Evolutionary conservation across 2,329 filamentous ascomycete genomes (phyloP).

Genomic region (Calonectria pauciramosa): DNA sequence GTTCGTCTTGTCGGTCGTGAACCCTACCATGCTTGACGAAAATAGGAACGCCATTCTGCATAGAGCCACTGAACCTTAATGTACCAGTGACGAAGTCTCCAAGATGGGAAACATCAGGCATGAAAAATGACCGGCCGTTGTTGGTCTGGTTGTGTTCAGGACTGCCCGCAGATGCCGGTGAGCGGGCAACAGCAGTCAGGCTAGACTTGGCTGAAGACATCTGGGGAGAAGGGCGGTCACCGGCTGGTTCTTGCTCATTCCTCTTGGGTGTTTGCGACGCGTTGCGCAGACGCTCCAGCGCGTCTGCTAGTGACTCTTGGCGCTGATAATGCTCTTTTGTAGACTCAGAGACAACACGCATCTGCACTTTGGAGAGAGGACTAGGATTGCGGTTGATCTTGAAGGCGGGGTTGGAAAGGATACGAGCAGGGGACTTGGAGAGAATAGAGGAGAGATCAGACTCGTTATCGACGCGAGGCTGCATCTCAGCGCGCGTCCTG

Average conservation of each 20-base stretch:
- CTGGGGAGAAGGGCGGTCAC: conserved; percentile 49
- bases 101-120: conserved; percentile 68
- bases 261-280: conserved; percentile 50
- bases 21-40: conserved; percentile 69
- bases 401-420: conserved; percentile 42
- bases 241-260: conserved; percentile 36
- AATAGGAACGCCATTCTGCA: conserved; percentile 67
- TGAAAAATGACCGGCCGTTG: conserved; percentile 66
- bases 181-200: conserved; percentile 57
- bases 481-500: conserved; percentile 64
- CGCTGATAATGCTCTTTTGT: conserved; percentile 41
- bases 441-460: conserved; percentile 63
- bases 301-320: conserved; percentile 50
- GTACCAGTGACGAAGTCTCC: conserved; percentile 70
- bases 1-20: conserved; percentile 57
- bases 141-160: conserved; percentile 53
- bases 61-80: conserved; percentile 63
- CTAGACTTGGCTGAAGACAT: conserved; percentile 58
- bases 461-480: conserved; percentile 66
- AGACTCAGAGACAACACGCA: conserved; percentile 47
- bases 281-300: conserved; percentile 52
- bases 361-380: conserved; percentile 54
- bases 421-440: conserved; percentile 54
- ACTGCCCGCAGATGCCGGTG: conserved; percentile 51
- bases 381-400: conserved; percentile 53